Percentiles rank a stretch among this genome's conserved stretches.
Conservation (phyloP, 768 basidiomycete species). For the Tubosaeta sp. region DNA sequence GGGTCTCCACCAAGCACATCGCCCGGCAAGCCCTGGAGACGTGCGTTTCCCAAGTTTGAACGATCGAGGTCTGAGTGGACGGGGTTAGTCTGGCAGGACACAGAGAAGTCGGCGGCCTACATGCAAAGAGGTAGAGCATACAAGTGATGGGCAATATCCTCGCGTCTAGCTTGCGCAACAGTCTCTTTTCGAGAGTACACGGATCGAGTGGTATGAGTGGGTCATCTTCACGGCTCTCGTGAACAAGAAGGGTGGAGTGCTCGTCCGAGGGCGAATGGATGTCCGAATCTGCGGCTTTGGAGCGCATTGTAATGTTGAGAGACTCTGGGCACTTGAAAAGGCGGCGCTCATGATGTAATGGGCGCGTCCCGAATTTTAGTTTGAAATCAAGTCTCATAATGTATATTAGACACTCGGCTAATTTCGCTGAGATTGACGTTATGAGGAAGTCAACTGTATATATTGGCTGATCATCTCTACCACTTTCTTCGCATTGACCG, state of each 20-base stretch:
- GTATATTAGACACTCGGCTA: no score
- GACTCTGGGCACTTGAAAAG: background rate
- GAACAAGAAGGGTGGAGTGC: background rate
- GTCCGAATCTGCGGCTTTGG: constrained; percentile 10
- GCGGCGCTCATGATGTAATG: no score
- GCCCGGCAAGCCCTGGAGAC: constrained; percentile 63
- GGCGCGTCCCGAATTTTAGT: no score
- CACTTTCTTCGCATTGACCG: no score
- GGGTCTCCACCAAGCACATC: constrained; percentile 66
- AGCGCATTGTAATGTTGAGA: constrained; percentile 7
- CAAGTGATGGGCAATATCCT: constrained; percentile 70
- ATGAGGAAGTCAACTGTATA: no score
- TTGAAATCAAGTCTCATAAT: no score
- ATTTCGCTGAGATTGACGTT: no score
- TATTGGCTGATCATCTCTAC: no score
- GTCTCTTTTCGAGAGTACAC: constrained; percentile 41
- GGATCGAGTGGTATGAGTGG: constrained; percentile 17
- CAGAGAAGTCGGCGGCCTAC: constrained; percentile 34
- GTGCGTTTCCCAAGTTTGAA: constrained; percentile 76
- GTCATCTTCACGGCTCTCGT: constrained; percentile 15
- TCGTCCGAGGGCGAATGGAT: no score
- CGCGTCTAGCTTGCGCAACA: constrained; percentile 61
- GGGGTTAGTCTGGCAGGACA: background rate
- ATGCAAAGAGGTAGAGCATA: constrained; percentile 73
- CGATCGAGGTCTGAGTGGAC: constrained; percentile 53